These are phyloP conservation scores for Pythium aquatile DNA, from an alignment of 352 stramenopile species.

Conservation along the genomic window DNA sequence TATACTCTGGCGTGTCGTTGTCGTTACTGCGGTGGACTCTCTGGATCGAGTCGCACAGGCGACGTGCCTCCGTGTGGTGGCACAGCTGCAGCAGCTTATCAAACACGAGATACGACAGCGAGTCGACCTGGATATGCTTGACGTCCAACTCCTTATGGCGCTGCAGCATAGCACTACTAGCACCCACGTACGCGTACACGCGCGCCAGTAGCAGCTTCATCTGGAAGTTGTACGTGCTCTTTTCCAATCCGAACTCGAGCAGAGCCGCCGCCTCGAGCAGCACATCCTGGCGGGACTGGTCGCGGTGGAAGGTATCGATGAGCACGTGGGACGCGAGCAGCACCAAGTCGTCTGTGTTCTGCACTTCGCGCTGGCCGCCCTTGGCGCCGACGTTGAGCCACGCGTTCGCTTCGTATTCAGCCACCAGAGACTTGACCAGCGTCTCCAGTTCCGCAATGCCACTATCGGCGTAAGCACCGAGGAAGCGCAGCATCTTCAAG, in stretches of 20 bases:
- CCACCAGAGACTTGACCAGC: slow-evolving; percentile 47
- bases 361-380: slow-evolving; percentile 79
- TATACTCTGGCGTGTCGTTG: slow-evolving; percentile 80
- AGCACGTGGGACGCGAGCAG: slow-evolving; percentile 71
- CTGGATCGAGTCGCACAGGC: slow-evolving; percentile 47
- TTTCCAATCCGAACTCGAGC: slow-evolving; percentile 71
- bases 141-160: slow-evolving; percentile 77
- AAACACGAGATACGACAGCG: slow-evolving; percentile 79
- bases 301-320: slow-evolving; percentile 64
- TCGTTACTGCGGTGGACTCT: slow-evolving; percentile 52
- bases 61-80: slow-evolving; percentile 51
- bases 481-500: slow-evolving; percentile 72
- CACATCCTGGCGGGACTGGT: slow-evolving; percentile 27
- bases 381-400: slow-evolving; percentile 74
- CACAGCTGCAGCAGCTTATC: slow-evolving; percentile 75
- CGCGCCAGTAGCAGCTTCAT: slow-evolving; percentile 86
- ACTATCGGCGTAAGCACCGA: slow-evolving; percentile 43
- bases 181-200: slow-evolving; percentile 76
- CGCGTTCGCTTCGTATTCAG: slow-evolving; percentile 64
- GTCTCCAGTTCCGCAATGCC: slow-evolving; percentile 34
- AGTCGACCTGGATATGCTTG: slow-evolving; percentile 87
- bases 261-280: slow-evolving; percentile 56
- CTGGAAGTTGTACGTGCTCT: slow-evolving; percentile 89
- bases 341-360: slow-evolving; percentile 81
- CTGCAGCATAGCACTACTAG: slow-evolving; percentile 55